Evolutionary conservation across 1,139 yeast genomes (phyloP), one percentile per base, ranked within the genome.

Genomic region (Wickerhamiella pararugosa): DNA sequence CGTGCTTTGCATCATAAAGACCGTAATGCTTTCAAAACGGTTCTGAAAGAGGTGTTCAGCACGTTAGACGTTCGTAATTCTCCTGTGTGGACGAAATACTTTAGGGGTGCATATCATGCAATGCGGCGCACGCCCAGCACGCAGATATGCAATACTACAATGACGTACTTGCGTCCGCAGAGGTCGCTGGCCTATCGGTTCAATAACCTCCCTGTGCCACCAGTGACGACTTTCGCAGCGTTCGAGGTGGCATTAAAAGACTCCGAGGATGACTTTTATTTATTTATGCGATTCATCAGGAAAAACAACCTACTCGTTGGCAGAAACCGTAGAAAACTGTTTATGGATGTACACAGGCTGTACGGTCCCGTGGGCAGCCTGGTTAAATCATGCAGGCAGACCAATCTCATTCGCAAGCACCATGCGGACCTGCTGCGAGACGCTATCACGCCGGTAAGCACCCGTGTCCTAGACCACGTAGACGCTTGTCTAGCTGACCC

Each of bases 391-490:
- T 28, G 39, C 21, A 37, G 47, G 7, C 45, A 44, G 32, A 36
- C 36, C 9, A 44, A 44, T 26, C 15, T 33, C 8, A 31, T 44
- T 10, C 36, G 28, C 7, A 30, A 25, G 8, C 27, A 32, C 2
- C 37, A 33, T 32, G 33, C 25, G 3, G 25, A 7, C n/a, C n/a
- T 44, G 1, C 32, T 44, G 28, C 45, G 45, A 2, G 47, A 44
- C 34, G 27, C 37, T 4, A 29, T 25, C 10, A 28, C 33, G 9
- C 47, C 47, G 4, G 47, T 44, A 5, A 36, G 40, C 32, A 41
- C 39, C 6, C 15, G 21, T 9, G 36, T 40, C 2, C 31, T 44
- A 15, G 42, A 33, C 31, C 37, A 32, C 25, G 10, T 44, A 6
- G 31, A 36, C 9, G 8, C 7, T 1, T 37, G 25, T 9, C 30